Percentiles rank a stretch among this genome's conserved stretches.
Conservation (phyloP, 148 eudicot genomes). For the Vaccinium macrocarpon region DNA sequence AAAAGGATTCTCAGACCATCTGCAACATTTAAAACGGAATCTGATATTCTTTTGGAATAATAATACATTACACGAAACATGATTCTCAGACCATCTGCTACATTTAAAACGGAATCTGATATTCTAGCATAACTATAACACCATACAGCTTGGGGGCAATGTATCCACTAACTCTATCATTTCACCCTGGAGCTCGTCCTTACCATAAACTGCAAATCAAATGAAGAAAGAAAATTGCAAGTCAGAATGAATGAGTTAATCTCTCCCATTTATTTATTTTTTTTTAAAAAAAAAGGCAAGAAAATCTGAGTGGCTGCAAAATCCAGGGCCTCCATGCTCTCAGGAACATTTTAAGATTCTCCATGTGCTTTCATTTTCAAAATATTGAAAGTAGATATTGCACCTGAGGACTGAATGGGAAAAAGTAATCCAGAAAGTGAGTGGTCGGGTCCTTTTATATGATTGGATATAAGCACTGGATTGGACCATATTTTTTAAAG, state of each 20-base stretch:
- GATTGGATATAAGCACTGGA: not conserved
- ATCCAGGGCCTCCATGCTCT: not conserved
- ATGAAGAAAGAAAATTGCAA: constrained; percentile 13
- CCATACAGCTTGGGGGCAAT: not conserved
- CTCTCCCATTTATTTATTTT: not conserved
- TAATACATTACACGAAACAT: not conserved
- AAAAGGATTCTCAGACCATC: not conserved
- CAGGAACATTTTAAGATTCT: not conserved
- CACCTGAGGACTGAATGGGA: not conserved
- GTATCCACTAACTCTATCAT: not conserved
- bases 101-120: not conserved
- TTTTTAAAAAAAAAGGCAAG: not conserved
- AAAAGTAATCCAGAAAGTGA: not conserved
- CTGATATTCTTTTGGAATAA: not conserved
- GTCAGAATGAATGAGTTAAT: not conserved
- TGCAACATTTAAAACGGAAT: not conserved
- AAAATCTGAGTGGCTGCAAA: not conserved
- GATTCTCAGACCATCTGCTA: not conserved
- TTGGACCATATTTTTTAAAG: not conserved
- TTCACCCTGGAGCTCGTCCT: not conserved
- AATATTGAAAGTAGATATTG: not conserved
- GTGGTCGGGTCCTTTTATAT: not conserved
- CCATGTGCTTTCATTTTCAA: not conserved
- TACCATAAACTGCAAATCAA: constrained; percentile 9
- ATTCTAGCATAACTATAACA: not conserved